Evolutionary conservation across 75 land plant genomes (phyloP), one percentile per base, ranked within the genome.

Genomic region (Picea glauca): DNA sequence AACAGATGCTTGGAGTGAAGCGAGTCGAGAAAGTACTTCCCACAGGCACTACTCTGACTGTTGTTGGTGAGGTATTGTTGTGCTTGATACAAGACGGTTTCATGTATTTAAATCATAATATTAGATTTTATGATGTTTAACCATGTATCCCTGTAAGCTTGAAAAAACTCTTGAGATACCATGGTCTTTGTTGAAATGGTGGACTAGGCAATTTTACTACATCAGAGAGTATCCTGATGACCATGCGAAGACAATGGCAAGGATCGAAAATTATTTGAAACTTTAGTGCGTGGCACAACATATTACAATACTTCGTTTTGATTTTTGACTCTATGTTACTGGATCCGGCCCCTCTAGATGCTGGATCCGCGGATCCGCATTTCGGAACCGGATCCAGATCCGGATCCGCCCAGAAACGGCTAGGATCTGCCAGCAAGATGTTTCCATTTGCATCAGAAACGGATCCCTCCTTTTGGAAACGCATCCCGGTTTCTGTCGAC

Each of bases 1-100:
- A 68, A 17, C 74, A 95, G 94, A 98, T 98, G 99, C 94, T 98
- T 73, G 99, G 99, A 77, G 98, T 98, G 58, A 98, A 98, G 82
- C 84, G 96, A 46, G 93, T 90, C 74, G 99, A 95, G 72, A 91
- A 98, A 50, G 94, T 93, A 62, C 96, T 98, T 72, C 99, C 99
- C 56, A 90, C 89, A 63, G 98, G 99, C 35, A 91, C 98, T 32
- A 79, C 94, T 26, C 85, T 98, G 76, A 98, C 99, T 33, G 96
- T 98, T 21, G 96, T 98, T 80, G 99, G 99, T 40, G 99, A 98
- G 94, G 98, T 95, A 88, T 74, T 38, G 56, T 50, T 46, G 56
- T 70, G n/a, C 54, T 43, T 70, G 50, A 70, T 43, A 38, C 26
- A 43, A 50, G 56, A 50, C 56, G 9, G 56, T 20, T 18, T 4